A percentile compares a stretch with the other conserved stretches of the same genome.
Conservation (phyloP, 164 flowering plant genomes). For the Vitis rupestris region DNA sequence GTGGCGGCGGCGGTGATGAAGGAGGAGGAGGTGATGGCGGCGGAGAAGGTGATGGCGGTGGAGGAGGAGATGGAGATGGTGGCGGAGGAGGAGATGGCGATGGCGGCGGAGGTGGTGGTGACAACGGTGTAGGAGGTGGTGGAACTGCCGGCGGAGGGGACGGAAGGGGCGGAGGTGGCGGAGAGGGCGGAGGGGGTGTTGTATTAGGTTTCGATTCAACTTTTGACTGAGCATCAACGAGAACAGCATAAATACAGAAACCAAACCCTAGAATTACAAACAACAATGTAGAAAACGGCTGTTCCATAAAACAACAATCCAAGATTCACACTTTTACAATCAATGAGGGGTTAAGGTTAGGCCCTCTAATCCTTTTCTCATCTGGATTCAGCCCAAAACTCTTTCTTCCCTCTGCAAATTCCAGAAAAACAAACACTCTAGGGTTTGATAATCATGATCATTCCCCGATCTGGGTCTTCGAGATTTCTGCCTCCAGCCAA, state of each 20-base stretch:
- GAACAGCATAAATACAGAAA: conserved; percentile 16
- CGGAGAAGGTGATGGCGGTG: conserved; percentile 17
- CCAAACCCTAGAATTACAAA: conserved; percentile 25
- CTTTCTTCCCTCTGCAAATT: not conserved
- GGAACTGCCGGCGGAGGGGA: not conserved
- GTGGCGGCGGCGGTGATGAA: conserved; percentile 11
- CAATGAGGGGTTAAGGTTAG: not conserved
- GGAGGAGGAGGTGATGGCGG: conserved; percentile 20
- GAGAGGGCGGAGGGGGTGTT: not conserved
- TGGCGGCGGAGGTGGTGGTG: conserved; percentile 7
- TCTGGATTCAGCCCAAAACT: conserved; percentile 3
- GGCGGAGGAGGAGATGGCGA: conserved; percentile 23
- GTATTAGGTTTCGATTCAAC: not conserved
- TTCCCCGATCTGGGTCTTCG: no score
- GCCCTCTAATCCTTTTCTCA: not conserved
- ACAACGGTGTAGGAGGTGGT: conserved; percentile 5
- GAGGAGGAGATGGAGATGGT: conserved; percentile 10
- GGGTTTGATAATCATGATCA: no score
- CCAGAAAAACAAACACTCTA: not conserved
- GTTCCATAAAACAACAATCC: conserved; percentile 30
- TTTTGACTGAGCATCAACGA: conserved; percentile 21
- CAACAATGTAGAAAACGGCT: conserved; percentile 18
- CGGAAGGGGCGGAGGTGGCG: conserved; percentile 3
- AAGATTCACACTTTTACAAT: not conserved
- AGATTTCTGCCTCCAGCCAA: no score